Base-by-base conservation (phyloP, 768 basidiomycete genomes). In the Sarcomyxa edulis region DNA sequence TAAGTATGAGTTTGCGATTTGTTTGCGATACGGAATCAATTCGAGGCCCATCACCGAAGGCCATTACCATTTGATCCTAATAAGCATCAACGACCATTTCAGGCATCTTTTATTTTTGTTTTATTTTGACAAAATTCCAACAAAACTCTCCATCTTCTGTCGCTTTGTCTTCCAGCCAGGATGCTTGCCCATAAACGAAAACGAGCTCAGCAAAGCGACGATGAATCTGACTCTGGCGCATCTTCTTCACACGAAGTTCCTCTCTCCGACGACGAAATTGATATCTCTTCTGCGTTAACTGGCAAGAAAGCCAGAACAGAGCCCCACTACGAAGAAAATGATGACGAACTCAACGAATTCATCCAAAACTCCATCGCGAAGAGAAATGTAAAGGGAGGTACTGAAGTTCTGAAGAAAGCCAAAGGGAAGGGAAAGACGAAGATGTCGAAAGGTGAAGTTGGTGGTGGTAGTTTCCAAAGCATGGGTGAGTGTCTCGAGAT, bases 391-490 rank as follows among this genome's bases (percentile, higher is more conserved):
- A 87, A 86, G 56, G 71, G 71, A 28, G 91, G 90, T 1, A 85
- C 81, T 0, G 75, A 84, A 35, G 46, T 88, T 7, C 60, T 93
- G 36, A 94, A 89, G 56, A 84, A 80, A 50, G 69, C 77, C 9
- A 91, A 86, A 52, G 80, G 78, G 7, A 85, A 84, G 50, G 80
- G 78, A 7, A 85, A 84, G 55, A 62, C 66, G 14, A 88, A 84
- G 52, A 56, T 81, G 19, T 62, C 61, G 3, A 90, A 86, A 55
- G 82, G 81, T 12, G 83, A 90, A 52, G 72, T 88, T 9, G 93
- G 93, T 22, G 93, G 93, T 21, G 93, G 93, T 14, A 95, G 91
- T 46, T 97, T 96, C 50, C 93, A 96, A 59, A 85, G 82, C 74
- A 92, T 97, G 89, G 91, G 90, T 90, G 39, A 38, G 79, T 70